Evolutionary conservation across 2,329 filamentous ascomycete species (phyloP).

Genomic region (Ophiosphaerella herpotricha): DNA sequence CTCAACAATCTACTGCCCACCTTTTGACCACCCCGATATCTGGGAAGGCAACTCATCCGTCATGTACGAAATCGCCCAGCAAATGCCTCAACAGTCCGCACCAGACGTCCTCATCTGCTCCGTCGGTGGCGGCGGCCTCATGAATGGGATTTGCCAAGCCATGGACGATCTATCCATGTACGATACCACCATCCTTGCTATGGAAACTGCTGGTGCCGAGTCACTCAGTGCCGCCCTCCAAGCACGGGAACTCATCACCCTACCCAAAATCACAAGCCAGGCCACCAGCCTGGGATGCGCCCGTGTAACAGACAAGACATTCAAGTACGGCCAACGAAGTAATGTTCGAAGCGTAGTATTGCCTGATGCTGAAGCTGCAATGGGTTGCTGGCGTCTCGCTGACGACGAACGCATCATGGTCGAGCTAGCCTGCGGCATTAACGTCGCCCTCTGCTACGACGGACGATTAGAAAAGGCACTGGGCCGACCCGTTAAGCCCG

Average conservation of each 20-base stretch:
- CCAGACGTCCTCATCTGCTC: slow-evolving; percentile 76
- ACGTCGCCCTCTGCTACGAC: slow-evolving; percentile 70
- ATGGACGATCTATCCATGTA: slow-evolving; percentile 55
- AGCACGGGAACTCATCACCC: slow-evolving; percentile 61
- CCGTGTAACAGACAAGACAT: slow-evolving; percentile 69
- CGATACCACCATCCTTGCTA: slow-evolving; percentile 62
- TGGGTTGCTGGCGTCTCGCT: slow-evolving; percentile 74
- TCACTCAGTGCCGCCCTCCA: slow-evolving; percentile 67
- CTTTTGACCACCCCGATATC: slow-evolving; percentile 70
- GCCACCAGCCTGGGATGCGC: slow-evolving; percentile 76
- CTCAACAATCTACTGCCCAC: slow-evolving; percentile 65
- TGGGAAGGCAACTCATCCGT: slow-evolving; percentile 69
- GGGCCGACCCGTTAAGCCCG: slow-evolving; percentile 65
- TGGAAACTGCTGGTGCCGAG: slow-evolving; percentile 77
- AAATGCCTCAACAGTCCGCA: slow-evolving; percentile 49
- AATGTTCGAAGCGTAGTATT: slow-evolving; percentile 67
- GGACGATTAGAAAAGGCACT: slow-evolving; percentile 63
- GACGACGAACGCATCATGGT: slow-evolving; percentile 83
- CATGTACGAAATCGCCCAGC: slow-evolving; percentile 56
- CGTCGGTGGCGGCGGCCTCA: slow-evolving; percentile 79
- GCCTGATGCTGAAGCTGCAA: slow-evolving; percentile 76
- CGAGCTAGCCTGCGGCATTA: slow-evolving; percentile 84
- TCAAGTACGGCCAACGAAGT: slow-evolving; percentile 63
- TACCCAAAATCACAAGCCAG: slow-evolving; percentile 74
- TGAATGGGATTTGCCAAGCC: slow-evolving; percentile 76